Base-by-base conservation (phyloP, 2,329 filamentous ascomycete genomes). In the Nemania sp. region DNA sequence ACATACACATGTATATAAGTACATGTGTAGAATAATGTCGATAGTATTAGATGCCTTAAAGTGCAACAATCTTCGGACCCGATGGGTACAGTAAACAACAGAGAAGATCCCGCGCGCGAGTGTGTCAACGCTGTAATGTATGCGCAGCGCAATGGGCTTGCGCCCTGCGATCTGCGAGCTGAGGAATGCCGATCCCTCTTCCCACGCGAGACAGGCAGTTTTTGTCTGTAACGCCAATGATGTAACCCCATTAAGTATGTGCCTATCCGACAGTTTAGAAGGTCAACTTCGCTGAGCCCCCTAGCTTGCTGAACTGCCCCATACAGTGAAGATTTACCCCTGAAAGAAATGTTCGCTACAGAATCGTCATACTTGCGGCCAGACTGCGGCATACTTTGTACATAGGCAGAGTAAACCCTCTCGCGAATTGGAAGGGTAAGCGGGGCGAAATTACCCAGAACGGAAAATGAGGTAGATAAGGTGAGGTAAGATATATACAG, bases 151-250 rank as follows among this genome's bases (percentile, higher is more conserved):
- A 24, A 24, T 54, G 38, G 47, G 18, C 43, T 61, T 43, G 43
- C 55, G 61, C 56, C 51, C 27, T 55, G 15, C 55, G 61, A 64
- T 68, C 65, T 45, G 43, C 65, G 43, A 64, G 65, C 65, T 68
- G 65, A 64, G 56, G 55, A 64, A 47, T 27, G 61, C 20, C 22
- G 56, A 64, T 68, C 61, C 26, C 43, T n/a, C 47, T n/a, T 29
- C 35, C 32, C 24, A 58, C 54, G 38, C 18, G 51, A 51, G 10
- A 60, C 27, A 64, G 43, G 41, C 52, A 57, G n/a, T n/a, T 53
- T 10, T 26, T 61, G 4, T 32, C 29, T 56, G 52, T 55, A 53
- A 56, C 51, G n/a, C 54, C 10, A 10, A 18, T 57, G 58, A 57
- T 57, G 64, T 62, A 66, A 52, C 57, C 43, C 22, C 32, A 32